Evolutionary conservation across 306 rosid genomes (phyloP), one percentile per base, ranked within the genome.

Genomic region (Astragalus glycyphyllos): DNA sequence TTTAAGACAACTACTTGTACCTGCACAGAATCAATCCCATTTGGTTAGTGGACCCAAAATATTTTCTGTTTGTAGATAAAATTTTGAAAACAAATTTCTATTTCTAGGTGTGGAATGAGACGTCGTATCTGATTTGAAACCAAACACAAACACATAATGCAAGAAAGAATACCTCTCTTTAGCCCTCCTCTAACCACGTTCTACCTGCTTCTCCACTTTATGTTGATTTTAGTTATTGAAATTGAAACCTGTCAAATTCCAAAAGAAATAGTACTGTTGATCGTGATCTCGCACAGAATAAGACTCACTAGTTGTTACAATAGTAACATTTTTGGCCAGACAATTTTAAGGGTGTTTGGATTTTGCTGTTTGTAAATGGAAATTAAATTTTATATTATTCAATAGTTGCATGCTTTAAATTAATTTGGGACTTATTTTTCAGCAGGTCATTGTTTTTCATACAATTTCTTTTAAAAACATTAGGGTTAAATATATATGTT

Each of bases 21-120:
- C 7, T n/a, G 7, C 10, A 37, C 5, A 63, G 56, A 51, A 68
- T 73, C 68, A 3, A 70, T 61, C 1, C 61, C 64, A 1, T 42
- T 47, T 37, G 53, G 50, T 54, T 61, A 44, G 71, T 77, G 77
- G 76, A 63, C 56, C 20, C 9, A 45, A 45, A 49, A 45, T 2
- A 15, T 26, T 35, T 44, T 68, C 35, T 6, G 48, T 68, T 50
- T 60, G 1, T 11, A 47, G 72, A 64, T 55, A 37, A 57, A 71
- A 51, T 29, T 61, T 41, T 4, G 14, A n/a, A 26, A 69, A 60
- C 42, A 61, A 31, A 32, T 51, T 53, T 51, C 58, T 40, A 20
- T 10, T 77, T 50, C 2, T 29, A 15, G 69, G 66, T 32, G 54
- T 20, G 31, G 63, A 80, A 46, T 61, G 40, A 38, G 11, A 71